phyloP scores from a whole-genome alignment of 2,329 filamentous ascomycete species.

The Calycina marina region DNA sequence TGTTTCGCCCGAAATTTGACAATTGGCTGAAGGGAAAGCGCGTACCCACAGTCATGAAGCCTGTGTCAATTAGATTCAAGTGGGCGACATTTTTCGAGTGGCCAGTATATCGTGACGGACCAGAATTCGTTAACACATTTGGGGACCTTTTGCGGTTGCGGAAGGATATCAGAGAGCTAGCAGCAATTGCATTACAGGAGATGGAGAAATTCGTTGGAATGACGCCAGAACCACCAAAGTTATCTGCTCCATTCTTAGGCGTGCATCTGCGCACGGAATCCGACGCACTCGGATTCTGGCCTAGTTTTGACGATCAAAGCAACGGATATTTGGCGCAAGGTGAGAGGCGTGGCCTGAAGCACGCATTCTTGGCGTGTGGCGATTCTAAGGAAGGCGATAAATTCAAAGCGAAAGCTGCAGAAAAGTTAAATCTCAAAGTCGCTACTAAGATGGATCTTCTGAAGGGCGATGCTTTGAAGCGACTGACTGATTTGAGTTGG shows the following conservation, averaged over 20 bases:
- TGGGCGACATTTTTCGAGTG: conserved; percentile 25
- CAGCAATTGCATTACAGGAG: conserved; percentile 21
- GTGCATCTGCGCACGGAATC: conserved; percentile 34
- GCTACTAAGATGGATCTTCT: conserved; percentile 30
- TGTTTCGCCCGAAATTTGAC: conserved; percentile 16
- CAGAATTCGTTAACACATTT: conserved; percentile 32
- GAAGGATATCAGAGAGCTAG: conserved; percentile 28
- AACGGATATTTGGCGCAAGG: conserved; percentile 26
- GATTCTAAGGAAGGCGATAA: conserved; percentile 28
- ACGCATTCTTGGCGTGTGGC: conserved; percentile 32
- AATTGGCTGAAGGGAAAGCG: conserved; percentile 11
- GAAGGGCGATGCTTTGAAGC: conserved; percentile 22
- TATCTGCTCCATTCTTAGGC: conserved; percentile 20
- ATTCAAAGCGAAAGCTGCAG: conserved; percentile 23
- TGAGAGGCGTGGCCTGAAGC: conserved; percentile 21
- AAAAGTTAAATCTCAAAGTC: conserved; percentile 23
- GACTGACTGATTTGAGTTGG: conserved; percentile 27
- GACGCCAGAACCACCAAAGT: conserved; percentile 4
- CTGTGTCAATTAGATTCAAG: conserved; percentile 14
- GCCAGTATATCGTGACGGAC: conserved; percentile 31
- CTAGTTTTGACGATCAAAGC: conserved; percentile 28
- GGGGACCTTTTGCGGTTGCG: conserved; percentile 28
- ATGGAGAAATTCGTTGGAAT: conserved; percentile 23
- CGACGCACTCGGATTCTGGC: conserved; percentile 32
- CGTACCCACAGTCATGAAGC: conserved; percentile 8